These are phyloP conservation scores for Camellia lanceoleosa DNA, from an alignment of 148 eudicot genomes.

Conservation along the genomic window DNA sequence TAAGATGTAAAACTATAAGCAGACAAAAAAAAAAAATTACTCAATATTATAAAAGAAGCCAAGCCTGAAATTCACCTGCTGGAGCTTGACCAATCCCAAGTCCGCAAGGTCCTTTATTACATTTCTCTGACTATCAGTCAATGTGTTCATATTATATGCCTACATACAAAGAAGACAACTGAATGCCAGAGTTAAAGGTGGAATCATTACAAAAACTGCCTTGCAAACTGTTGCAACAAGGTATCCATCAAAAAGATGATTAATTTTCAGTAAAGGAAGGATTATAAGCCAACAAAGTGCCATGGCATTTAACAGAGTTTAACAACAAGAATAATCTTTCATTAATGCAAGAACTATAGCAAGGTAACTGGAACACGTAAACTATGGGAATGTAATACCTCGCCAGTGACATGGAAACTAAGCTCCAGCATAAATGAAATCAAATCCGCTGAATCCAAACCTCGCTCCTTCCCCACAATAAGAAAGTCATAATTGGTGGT, in stretches of 20 bases:
- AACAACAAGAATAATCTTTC: neutral
- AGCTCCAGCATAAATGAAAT: constrained; percentile 93
- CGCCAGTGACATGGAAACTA: constrained; percentile 92
- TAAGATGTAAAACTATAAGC: neutral
- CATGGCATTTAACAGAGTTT: neutral
- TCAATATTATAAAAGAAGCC: neutral
- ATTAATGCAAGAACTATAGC: neutral
- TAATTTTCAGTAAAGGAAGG: neutral
- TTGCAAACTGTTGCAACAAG: neutral
- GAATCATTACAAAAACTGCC: neutral
- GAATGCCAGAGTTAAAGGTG: neutral
- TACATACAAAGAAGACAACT: constrained; percentile 23
- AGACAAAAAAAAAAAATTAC: neutral
- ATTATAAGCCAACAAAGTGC: constrained; percentile 7
- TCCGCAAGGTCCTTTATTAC: constrained; percentile 83
- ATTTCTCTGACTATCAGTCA: constrained; percentile 62
- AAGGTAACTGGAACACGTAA: neutral
- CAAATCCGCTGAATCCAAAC: constrained; percentile 79
- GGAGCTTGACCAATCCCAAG: constrained; percentile 87
- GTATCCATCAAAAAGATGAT: constrained; percentile 3
- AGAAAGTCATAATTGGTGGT: constrained; percentile 19
- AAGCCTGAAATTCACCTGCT: constrained; percentile 56
- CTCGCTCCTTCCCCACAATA: constrained; percentile 63
- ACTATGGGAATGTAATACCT: constrained; percentile 45
- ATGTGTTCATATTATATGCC: constrained; percentile 85